A percentile compares a stretch with the other conserved stretches of the same genome.
phyloP scores from a whole-genome alignment of 306 rosid species.

The Carpinus viminea region DNA sequence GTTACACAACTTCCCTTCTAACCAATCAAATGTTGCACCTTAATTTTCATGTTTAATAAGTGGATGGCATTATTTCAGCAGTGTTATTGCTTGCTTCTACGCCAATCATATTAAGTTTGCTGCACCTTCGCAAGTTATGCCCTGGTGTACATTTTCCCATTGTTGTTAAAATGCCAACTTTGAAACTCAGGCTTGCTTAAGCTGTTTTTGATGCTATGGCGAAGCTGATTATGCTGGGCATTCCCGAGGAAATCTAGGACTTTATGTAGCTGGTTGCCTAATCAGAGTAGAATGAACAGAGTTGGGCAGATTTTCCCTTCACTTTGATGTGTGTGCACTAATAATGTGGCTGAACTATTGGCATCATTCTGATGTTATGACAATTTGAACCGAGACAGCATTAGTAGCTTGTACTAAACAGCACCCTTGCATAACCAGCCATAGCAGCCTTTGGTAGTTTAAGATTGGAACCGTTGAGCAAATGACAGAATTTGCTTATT shows the following conservation, averaged over 20 bases:
- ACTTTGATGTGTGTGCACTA: not conserved
- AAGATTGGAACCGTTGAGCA: not conserved
- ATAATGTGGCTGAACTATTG: not conserved
- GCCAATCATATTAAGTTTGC: not conserved
- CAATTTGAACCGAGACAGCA: not conserved
- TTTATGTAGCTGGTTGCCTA: not conserved
- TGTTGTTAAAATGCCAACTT: no score
- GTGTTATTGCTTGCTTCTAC: not conserved
- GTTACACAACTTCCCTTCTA: no score
- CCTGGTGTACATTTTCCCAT: not conserved
- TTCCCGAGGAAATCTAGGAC: not conserved
- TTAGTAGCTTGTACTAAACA: not conserved
- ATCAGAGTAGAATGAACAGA: not conserved
- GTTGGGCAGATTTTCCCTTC: not conserved
- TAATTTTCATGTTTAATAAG: no score
- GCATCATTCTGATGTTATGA: not conserved
- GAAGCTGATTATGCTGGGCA: not conserved
- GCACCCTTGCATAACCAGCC: not conserved
- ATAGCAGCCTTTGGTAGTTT: not conserved
- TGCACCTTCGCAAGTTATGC: not conserved
- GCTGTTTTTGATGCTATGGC: not conserved
- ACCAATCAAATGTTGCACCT: not conserved
- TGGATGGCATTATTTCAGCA: not conserved
- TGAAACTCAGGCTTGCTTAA: not conserved
- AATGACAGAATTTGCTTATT: not conserved